These are phyloP conservation scores for Sporobolomyces roseus DNA, from an alignment of 768 basidiomycete genomes.

Conservation along the genomic window DNA sequence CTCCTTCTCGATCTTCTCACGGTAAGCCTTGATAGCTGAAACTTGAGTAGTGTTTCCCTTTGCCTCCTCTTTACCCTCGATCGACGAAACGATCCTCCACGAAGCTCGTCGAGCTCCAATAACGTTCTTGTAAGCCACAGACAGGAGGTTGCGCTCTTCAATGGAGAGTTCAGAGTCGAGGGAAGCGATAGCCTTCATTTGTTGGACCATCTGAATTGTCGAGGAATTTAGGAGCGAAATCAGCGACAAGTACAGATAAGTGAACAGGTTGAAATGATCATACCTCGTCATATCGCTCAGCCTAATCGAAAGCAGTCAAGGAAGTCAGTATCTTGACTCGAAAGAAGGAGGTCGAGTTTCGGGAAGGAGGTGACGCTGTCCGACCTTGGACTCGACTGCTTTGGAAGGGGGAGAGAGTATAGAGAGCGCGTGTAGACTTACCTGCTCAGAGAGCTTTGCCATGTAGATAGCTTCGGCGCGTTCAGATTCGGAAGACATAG, in stretches of 20 bases:
- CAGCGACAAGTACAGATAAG: not conserved
- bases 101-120: slow-evolving; percentile 97
- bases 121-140: slow-evolving; percentile 97
- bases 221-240: not conserved
- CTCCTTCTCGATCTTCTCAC: slow-evolving; percentile 95
- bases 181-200: slow-evolving; percentile 92
- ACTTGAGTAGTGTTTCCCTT: slow-evolving; percentile 96
- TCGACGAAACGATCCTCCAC: slow-evolving; percentile 96
- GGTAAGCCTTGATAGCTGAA: slow-evolving; percentile 91
- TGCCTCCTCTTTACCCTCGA: slow-evolving; percentile 98
- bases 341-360: not conserved
- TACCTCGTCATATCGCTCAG: slow-evolving; percentile 95
- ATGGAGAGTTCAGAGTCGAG: slow-evolving; percentile 97
- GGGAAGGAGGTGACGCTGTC: not conserved
- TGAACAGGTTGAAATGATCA: slow-evolving; percentile 43
- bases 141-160: slow-evolving; percentile 95
- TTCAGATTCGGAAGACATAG: slow-evolving; percentile 38
- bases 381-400: not conserved
- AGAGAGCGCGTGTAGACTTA: no score
- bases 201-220: slow-evolving; percentile 77
- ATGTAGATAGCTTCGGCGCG: slow-evolving; percentile 68
- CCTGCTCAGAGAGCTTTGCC: slow-evolving; percentile 92
- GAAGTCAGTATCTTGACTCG: not conserved
- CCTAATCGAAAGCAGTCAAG: slow-evolving; percentile 56
- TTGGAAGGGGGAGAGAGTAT: not conserved